Percentiles rank a stretch among this genome's conserved stretches.
phyloP scores from a whole-genome alignment of 2,329 filamentous ascomycete genomes.

The Phialophora verrucosa region DNA sequence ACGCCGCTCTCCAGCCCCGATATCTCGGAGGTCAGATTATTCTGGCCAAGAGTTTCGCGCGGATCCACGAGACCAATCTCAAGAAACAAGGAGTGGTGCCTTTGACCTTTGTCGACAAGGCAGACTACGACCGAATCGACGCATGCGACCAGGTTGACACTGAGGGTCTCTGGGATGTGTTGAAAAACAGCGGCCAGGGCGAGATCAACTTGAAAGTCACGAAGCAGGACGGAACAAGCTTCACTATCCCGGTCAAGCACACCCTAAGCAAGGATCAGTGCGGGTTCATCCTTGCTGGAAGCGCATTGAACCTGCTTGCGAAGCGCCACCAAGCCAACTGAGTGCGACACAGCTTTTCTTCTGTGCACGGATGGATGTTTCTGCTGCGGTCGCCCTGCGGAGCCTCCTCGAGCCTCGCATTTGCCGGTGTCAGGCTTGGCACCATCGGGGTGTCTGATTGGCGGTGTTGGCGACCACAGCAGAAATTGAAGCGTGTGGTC shows the following conservation, averaged over 20 bases:
- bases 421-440: conserved; percentile 17
- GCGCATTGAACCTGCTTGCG: conserved; percentile 87
- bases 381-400: background rate
- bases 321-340: conserved; percentile 42
- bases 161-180: conserved; percentile 80
- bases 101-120: conserved; percentile 84
- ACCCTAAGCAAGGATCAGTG: conserved; percentile 89
- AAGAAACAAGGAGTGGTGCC: conserved; percentile 98
- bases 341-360: conserved; percentile 14
- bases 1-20: conserved; percentile 87
- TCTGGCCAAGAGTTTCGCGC: conserved; percentile 83
- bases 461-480: background rate
- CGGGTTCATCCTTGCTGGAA: conserved; percentile 89
- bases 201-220: conserved; percentile 71
- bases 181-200: conserved; percentile 77
- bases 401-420: conserved; percentile 9
- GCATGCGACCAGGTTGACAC: conserved; percentile 85
- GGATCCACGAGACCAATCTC: conserved; percentile 93
- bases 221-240: conserved; percentile 68
- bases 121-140: conserved; percentile 81
- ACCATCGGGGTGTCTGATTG: conserved; percentile 16
- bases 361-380: background rate
- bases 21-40: conserved; percentile 87
- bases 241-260: conserved; percentile 79
- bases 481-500: conserved; percentile 22